phyloP scores from a whole-genome alignment of 352 stramenopile genomes.

The Pythium coloratum region DNA sequence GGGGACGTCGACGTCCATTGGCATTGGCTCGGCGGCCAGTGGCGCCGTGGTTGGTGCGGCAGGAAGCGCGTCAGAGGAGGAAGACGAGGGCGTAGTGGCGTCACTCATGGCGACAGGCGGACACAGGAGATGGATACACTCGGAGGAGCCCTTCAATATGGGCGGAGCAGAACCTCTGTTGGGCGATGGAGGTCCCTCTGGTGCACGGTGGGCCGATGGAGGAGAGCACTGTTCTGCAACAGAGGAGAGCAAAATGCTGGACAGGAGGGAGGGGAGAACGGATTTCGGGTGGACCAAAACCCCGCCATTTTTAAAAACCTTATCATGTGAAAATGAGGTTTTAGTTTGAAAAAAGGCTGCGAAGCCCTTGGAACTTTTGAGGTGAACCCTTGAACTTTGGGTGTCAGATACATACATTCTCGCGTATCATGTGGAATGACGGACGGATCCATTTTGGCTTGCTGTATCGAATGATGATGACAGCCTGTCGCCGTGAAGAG shows the following conservation, averaged over 20 bases:
- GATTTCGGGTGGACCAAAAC: not conserved
- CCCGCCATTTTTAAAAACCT: not conserved
- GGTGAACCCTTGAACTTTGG: not conserved
- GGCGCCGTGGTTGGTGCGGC: not conserved
- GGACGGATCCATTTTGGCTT: not conserved
- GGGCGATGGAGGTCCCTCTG: conserved; percentile 29
- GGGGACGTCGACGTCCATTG: not conserved
- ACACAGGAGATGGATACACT: conserved; percentile 26
- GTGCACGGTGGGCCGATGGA: not conserved
- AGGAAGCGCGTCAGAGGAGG: not conserved
- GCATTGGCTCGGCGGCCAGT: not conserved
- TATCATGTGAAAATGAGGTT: not conserved
- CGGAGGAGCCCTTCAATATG: conserved; percentile 15
- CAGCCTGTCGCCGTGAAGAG: not conserved
- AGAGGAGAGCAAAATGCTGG: not conserved
- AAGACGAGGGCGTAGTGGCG: not conserved
- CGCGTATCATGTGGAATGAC: not conserved
- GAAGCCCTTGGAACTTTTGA: not conserved
- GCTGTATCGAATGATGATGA: not conserved
- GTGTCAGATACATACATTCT: not conserved
- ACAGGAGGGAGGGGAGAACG: not conserved
- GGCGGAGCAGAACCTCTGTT: conserved; percentile 26
- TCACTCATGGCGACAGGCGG: conserved; percentile 16
- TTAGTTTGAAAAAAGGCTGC: not conserved
- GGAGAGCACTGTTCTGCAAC: not conserved